Percentiles rank a stretch among this genome's conserved stretches.
phyloP scores from a whole-genome alignment of 495 filamentous ascomycete species.

The Darksidea phi region DNA sequence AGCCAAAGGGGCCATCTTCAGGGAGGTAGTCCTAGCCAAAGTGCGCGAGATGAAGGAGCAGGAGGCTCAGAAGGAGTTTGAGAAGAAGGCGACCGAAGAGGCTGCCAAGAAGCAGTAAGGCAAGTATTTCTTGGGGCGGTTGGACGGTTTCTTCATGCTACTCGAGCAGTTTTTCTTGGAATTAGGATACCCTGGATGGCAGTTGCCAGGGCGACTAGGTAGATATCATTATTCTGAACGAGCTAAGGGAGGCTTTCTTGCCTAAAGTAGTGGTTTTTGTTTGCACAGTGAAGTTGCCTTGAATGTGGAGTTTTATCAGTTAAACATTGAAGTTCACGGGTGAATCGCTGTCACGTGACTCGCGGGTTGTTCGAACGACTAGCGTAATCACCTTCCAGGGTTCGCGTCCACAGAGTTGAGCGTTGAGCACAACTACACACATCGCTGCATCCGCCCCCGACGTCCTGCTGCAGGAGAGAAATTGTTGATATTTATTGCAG shows the following conservation, averaged over 20 bases:
- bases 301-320: no score
- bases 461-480: neutral
- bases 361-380: neutral
- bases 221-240: constrained; percentile 7
- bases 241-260: neutral
- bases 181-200: constrained; percentile 23
- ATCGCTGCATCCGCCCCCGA: constrained; percentile 23
- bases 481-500: neutral
- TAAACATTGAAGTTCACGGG: no score
- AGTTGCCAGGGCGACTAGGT: constrained; percentile 5
- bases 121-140: neutral
- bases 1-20: constrained; percentile 89
- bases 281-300: neutral
- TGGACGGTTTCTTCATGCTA: neutral
- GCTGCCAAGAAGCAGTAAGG: constrained; percentile 24
- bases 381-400: neutral
- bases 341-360: neutral
- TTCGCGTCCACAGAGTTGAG: neutral
- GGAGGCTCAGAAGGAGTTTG: constrained; percentile 55
- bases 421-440: neutral
- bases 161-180: neutral
- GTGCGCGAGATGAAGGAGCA: constrained; percentile 88
- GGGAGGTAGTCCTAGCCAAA: constrained; percentile 96
- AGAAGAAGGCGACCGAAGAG: constrained; percentile 36
- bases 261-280: neutral